Evolutionary conservation across 352 stramenopile species (phyloP).

Genomic region (Globisporangium spinosum): DNA sequence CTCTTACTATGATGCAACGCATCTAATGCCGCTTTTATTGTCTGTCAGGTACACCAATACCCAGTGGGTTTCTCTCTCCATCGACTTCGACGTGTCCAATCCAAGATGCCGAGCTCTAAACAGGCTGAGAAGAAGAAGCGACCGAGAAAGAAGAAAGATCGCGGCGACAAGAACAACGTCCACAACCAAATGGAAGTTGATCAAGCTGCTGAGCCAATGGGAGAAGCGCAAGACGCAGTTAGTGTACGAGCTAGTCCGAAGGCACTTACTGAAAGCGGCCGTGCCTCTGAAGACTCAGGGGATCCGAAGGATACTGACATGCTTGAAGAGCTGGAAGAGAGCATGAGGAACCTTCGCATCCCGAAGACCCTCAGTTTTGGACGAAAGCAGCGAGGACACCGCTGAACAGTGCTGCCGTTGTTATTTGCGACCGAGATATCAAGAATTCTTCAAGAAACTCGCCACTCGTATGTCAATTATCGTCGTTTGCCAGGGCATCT

Average conservation of each 20-base stretch:
- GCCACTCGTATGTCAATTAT: not conserved
- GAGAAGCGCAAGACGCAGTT: not conserved
- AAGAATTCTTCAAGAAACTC: no score
- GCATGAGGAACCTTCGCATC: slow-evolving; percentile 29
- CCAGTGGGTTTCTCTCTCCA: slow-evolving; percentile 40
- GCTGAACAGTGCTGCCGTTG: not conserved
- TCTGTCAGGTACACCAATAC: slow-evolving; percentile 33
- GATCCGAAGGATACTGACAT: slow-evolving; percentile 23
- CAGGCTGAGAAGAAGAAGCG: slow-evolving; percentile 28
- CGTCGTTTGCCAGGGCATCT: not conserved
- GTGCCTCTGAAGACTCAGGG: not conserved
- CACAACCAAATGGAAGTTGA: slow-evolving; percentile 26
- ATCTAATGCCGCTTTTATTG: not conserved
- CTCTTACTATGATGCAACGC: not conserved
- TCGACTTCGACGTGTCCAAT: slow-evolving; percentile 10
- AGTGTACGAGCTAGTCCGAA: not conserved
- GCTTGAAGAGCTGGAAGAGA: slow-evolving; percentile 22
- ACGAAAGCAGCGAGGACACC: slow-evolving; percentile 18
- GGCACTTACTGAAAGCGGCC: not conserved
- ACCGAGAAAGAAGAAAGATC: slow-evolving; percentile 28
- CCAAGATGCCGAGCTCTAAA: slow-evolving; percentile 5
- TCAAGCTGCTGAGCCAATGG: not conserved
- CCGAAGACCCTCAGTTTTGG: slow-evolving; percentile 35
- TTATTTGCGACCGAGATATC: not conserved
- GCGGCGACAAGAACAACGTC: not conserved